Evolutionary conservation across 2,329 filamentous ascomycete genomes (phyloP).

Genomic region (Penicillium sp.): DNA sequence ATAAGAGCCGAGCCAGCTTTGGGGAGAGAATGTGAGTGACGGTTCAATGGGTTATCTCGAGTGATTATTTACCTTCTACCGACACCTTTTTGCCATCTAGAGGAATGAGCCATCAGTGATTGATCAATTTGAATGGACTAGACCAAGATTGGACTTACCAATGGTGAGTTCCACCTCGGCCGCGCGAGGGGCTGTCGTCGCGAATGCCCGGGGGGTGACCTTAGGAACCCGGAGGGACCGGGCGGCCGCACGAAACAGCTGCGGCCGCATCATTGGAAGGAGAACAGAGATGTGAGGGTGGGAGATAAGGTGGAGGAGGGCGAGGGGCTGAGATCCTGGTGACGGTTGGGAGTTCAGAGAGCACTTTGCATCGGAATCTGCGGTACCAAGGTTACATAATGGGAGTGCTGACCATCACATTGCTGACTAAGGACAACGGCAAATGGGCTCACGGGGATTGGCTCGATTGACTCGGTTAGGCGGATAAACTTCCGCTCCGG

Average conservation of each 20-base stretch:
- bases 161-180: slow-evolving; percentile 97
- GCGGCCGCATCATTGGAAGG: slow-evolving; percentile 59
- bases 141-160: slow-evolving; percentile 55
- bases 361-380: slow-evolving; percentile 34
- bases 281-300: slow-evolving; percentile 15
- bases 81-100: slow-evolving; percentile 96
- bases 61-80: slow-evolving; percentile 71
- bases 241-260: slow-evolving; percentile 61
- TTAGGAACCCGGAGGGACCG: slow-evolving; percentile 53
- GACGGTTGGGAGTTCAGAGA: slow-evolving; percentile 24
- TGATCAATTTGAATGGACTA: slow-evolving; percentile 59
- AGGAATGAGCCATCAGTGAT: slow-evolving; percentile 33
- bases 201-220: slow-evolving; percentile 70
- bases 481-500: slow-evolving; percentile 33
- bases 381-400: slow-evolving; percentile 32
- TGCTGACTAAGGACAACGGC: slow-evolving; percentile 23
- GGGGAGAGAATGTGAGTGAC: slow-evolving; percentile 24
- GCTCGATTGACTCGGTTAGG: slow-evolving; percentile 38
- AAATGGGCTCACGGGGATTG: slow-evolving; percentile 42
- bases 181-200: slow-evolving; percentile 71
- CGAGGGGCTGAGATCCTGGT: slow-evolving; percentile 12
- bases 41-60: slow-evolving; percentile 4
- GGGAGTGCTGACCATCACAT: slow-evolving; percentile 26
- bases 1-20: slow-evolving; percentile 94
- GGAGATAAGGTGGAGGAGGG: slow-evolving; percentile 15